phyloP scores from a whole-genome alignment of 305 asterid species.

The Andrographis paniculata region DNA sequence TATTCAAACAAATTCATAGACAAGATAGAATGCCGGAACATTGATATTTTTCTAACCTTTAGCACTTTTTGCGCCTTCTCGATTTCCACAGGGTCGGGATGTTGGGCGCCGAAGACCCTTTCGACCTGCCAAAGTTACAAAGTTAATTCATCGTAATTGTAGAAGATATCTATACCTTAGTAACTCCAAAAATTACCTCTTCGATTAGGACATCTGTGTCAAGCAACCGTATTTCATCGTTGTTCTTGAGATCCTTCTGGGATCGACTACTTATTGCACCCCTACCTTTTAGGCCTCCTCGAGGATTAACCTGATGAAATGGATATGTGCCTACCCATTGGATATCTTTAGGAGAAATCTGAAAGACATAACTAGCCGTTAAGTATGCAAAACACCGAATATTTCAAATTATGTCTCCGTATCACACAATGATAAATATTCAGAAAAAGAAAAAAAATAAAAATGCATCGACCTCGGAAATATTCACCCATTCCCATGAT shows the following conservation, averaged over 20 bases:
- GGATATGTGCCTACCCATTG: slow-evolving; percentile 82
- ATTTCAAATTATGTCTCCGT: slow-evolving; percentile 4
- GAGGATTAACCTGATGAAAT: slow-evolving; percentile 49
- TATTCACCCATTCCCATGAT: slow-evolving; percentile 88
- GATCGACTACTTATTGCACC: slow-evolving; percentile 57
- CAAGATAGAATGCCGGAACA: slow-evolving; percentile 8
- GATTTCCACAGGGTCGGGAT: slow-evolving; percentile 70
- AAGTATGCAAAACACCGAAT: no score
- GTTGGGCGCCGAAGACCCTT: slow-evolving; percentile 60
- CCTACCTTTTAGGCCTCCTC: slow-evolving; percentile 73
- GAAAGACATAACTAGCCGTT: no score
- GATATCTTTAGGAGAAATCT: slow-evolving; percentile 84
- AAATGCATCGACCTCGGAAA: slow-evolving; percentile 56
- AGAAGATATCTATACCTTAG: slow-evolving; percentile 3
- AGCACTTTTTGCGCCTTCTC: slow-evolving; percentile 88
- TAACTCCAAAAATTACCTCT: slow-evolving; percentile 51
- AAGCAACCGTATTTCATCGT: slow-evolving; percentile 67
- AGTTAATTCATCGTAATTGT: slow-evolving; percentile 19
- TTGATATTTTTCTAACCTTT: slow-evolving; percentile 39
- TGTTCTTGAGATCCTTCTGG: slow-evolving; percentile 58
- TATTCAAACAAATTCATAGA: slow-evolving; percentile 5
- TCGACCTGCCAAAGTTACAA: slow-evolving; percentile 54
- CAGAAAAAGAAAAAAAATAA: slow-evolving; percentile 18
- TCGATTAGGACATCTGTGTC: slow-evolving; percentile 67
- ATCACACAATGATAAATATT: slow-evolving; percentile 16